Base-by-base conservation (phyloP, 2,329 filamentous ascomycete genomes). In the Daldinia eschscholtzii region DNA sequence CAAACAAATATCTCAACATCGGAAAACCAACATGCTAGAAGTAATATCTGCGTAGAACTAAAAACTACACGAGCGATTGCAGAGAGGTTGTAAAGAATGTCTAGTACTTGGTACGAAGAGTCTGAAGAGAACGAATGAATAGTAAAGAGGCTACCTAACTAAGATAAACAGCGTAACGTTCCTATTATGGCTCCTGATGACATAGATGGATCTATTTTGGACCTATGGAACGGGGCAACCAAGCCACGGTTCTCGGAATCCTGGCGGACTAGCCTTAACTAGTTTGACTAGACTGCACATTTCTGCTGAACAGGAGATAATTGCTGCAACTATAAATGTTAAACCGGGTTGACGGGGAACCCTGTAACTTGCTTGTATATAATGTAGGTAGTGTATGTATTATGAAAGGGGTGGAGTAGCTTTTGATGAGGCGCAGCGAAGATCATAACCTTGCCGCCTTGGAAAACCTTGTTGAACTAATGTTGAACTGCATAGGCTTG, bases 181-280 rank as follows among this genome's bases (percentile, higher is more conserved):
- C 37, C 13, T 52, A 44, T 57, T 63, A 41, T 61, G 26, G 61
- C 23, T 62, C 65, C 62, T 68, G 60, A 69, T 61, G 57, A 60
- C 66, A 71, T 71, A 55, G 26, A 65, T 63, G 63, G 69, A 61
- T 65, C 44, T 71, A 71, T 71, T 66, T 68, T 69, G 63, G 69
- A 58, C 68, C 39, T 71, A 71, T 69, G 33, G 52, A 65, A 67
- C 66, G 63, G 68, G 66, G 53, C 33, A 53, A 35, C 63, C 61
- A 35, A 66, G 66, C 69, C 69, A 71, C 60, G 53, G 61, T 50
- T 55, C 64, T 48, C 59, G 23, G 39, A 46, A 61, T 53, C 68
- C 64, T 68, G 30, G 62, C 53, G 62, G 55, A 56, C 39, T 30
- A 57, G 15, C 7, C 35, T 23, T 33, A 35, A 58, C 33, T 28